A percentile compares a stretch with the other conserved stretches of the same genome.
These are phyloP conservation scores for Cyclostephanos tholiformis DNA, from an alignment of 108 stramenopile species.

Conservation along the genomic window DNA sequence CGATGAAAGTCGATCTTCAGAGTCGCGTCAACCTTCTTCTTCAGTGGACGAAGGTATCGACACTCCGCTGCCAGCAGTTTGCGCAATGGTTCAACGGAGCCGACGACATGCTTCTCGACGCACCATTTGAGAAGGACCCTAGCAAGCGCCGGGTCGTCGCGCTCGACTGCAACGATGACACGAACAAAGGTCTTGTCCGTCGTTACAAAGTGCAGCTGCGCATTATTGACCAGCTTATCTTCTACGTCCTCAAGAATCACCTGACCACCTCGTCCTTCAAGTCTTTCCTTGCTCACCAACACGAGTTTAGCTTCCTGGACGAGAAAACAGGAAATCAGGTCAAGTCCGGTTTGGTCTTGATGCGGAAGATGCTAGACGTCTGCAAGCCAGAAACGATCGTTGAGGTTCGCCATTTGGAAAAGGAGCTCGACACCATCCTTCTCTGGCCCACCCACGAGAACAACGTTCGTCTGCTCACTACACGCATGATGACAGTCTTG, in stretches of 20 bases:
- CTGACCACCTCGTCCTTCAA: not conserved
- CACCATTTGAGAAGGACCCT: not conserved
- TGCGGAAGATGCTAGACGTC: not conserved
- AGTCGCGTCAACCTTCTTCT: too few species aligned
- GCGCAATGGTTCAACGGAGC: slow-evolving; percentile 1
- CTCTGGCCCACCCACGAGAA: slow-evolving; percentile 3
- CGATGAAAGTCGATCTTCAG: too few species aligned
- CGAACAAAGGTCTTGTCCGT: not conserved
- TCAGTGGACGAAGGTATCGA: too few species aligned
- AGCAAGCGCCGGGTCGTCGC: not conserved
- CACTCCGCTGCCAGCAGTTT: not conserved
- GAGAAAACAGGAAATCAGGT: not conserved
- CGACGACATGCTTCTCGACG: not conserved
- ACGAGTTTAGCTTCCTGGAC: not conserved
- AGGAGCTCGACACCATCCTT: not conserved
- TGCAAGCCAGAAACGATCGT: slow-evolving; percentile 2
- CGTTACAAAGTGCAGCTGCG: slow-evolving; percentile 3
- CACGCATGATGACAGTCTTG: not conserved
- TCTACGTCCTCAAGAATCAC: not conserved
- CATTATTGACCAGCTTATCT: not conserved
- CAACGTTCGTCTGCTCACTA: not conserved
- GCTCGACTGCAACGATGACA: not conserved
- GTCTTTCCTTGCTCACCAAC: not conserved
- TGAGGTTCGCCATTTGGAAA: not conserved
- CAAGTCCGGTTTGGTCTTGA: not conserved